Percentiles rank a stretch among this genome's conserved stretches.
Conservation (phyloP, 192 early-diverging fungal species). For the Rhizoclosmatium globosum region DNA sequence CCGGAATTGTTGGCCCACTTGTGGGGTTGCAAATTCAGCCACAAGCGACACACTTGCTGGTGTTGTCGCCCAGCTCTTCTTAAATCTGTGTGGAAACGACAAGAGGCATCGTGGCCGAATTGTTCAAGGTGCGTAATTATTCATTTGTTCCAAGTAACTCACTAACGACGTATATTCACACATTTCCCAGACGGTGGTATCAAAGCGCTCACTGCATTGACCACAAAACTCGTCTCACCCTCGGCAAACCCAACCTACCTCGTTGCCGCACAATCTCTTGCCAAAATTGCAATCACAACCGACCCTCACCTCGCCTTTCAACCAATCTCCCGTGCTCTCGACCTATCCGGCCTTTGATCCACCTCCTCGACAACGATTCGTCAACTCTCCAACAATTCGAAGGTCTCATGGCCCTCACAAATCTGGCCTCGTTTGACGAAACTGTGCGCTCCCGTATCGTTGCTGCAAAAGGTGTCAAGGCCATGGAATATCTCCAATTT, state of each 20-base stretch:
- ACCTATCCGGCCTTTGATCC: conserved; percentile 78
- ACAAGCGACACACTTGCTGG: conserved; percentile 68
- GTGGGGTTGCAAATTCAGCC: conserved; percentile 34
- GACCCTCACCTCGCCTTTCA: conserved; percentile 89
- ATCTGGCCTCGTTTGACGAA: conserved; percentile 80
- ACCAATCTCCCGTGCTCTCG: conserved; percentile 62
- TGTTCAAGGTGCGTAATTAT: conserved; percentile 61
- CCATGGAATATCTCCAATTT: conserved; percentile 72
- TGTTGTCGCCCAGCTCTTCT: conserved; percentile 69
- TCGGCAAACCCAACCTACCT: conserved; percentile 41
- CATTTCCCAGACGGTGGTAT: conserved; percentile 70
- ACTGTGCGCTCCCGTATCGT: conserved; percentile 70
- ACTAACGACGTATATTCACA: neutral
- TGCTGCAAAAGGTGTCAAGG: conserved; percentile 66
- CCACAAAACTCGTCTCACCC: conserved; percentile 36
- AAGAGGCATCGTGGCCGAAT: conserved; percentile 73
- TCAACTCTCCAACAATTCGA: conserved; percentile 81
- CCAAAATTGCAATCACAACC: conserved; percentile 92
- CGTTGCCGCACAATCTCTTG: conserved; percentile 82
- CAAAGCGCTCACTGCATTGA: conserved; percentile 65
- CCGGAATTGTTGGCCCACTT: conserved; percentile 9
- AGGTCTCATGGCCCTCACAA: conserved; percentile 91
- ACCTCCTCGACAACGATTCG: conserved; percentile 65
- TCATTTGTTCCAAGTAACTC: neutral
- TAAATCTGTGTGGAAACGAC: conserved; percentile 74